Percentiles rank a stretch among this genome's conserved stretches.
Conservation (phyloP, 345 rosid genomes). For the Salix exigua region DNA sequence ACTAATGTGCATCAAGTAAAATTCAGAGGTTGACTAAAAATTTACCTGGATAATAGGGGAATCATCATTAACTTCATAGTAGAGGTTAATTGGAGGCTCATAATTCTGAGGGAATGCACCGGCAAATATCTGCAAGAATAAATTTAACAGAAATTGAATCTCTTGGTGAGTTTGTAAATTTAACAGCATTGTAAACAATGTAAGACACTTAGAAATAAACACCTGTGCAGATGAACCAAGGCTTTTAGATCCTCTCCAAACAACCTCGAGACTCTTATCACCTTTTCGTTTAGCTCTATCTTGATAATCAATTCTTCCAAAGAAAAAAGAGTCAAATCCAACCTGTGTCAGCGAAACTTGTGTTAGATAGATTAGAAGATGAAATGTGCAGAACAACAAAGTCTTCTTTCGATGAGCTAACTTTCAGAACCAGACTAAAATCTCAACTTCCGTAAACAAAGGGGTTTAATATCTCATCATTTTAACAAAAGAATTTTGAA, state of each 20-base stretch:
- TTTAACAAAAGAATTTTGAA: too few relatives aligned
- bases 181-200: neutral
- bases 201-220: neutral
- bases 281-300: slow-evolving; percentile 47
- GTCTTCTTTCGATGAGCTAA: neutral
- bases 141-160: neutral
- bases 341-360: slow-evolving; percentile 32
- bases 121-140: slow-evolving; percentile 38
- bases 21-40: neutral
- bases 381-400: neutral
- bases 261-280: slow-evolving; percentile 47
- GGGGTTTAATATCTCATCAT: neutral
- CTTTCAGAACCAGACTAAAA: neutral
- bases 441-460: neutral
- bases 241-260: slow-evolving; percentile 52
- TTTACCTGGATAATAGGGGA: slow-evolving; percentile 50
- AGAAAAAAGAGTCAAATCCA: slow-evolving; percentile 55
- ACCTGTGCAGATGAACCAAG: slow-evolving; percentile 54
- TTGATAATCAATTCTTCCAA: slow-evolving; percentile 52
- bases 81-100: slow-evolving; percentile 47
- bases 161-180: neutral
- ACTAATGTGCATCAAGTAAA: neutral
- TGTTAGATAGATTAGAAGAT: slow-evolving; percentile 1
- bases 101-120: slow-evolving; percentile 52
- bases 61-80: slow-evolving; percentile 43